phyloP scores from a whole-genome alignment of 768 basidiomycete genomes.

The Hygrophoropsis aurantiaca region DNA sequence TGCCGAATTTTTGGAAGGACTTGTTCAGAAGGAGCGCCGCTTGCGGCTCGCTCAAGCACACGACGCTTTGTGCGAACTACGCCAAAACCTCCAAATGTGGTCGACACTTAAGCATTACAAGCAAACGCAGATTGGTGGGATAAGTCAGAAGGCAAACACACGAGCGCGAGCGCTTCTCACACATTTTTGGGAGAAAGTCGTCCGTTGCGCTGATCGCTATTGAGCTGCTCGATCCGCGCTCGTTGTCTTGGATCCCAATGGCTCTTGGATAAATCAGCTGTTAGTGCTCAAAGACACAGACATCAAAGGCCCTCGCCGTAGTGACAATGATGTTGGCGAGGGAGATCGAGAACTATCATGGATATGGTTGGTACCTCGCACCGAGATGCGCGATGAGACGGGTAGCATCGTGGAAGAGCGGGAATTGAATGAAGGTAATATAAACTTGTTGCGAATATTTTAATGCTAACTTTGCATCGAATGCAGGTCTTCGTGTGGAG shows the following conservation, averaged over 20 bases:
- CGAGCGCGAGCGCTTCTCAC: constrained; percentile 16
- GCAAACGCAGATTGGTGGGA: constrained; percentile 10
- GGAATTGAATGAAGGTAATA: too few relatives aligned
- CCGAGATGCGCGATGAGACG: too few relatives aligned
- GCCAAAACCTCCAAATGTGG: constrained; percentile 12
- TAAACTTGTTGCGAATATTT: too few relatives aligned
- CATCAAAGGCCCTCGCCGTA: constrained; percentile 8
- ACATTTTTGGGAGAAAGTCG: constrained; percentile 13
- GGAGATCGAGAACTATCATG: constrained; percentile 9
- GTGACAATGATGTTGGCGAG: constrained; percentile 1
- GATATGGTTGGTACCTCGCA: constrained; percentile 7
- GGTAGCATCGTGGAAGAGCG: too few relatives aligned
- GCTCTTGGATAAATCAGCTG: constrained; percentile 12
- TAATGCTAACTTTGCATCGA: too few relatives aligned
- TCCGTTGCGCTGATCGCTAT: constrained; percentile 14
- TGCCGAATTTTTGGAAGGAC: constrained; percentile 5
- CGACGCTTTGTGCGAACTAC: constrained; percentile 12
- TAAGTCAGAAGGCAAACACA: constrained; percentile 23
- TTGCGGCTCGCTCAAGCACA: constrained; percentile 16
- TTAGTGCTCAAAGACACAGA: constrained; percentile 13
- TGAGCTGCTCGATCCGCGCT: constrained; percentile 16
- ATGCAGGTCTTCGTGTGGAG: too few relatives aligned
- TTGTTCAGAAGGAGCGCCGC: constrained; percentile 16
- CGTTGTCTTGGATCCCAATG: constrained; percentile 8
- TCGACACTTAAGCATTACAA: constrained; percentile 16